Conservation (phyloP, 1,139 yeast species). For the Pneumocystis sp. region DNA sequence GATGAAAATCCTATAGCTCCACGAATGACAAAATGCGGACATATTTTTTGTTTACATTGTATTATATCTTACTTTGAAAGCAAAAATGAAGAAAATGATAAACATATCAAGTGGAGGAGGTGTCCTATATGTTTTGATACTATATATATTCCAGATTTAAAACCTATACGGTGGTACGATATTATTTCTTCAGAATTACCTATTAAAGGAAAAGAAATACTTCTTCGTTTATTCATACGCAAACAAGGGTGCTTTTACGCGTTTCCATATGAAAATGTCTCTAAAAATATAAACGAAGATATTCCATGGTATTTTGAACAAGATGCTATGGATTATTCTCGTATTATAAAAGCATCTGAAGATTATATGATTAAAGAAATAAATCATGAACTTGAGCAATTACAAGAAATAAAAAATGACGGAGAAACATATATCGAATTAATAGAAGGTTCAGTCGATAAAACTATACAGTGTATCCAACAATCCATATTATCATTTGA, state of each 20-base stretch:
- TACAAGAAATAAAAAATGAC: conserved; percentile 35
- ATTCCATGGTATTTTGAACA: conserved; percentile 23
- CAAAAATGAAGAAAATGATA: conserved; percentile 12
- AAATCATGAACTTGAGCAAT: conserved; percentile 39
- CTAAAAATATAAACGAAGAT: conserved; percentile 13
- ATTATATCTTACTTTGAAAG: conserved; percentile 49
- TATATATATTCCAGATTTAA: conserved; percentile 42
- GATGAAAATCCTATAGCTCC: conserved; percentile 80
- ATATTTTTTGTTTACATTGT: conserved; percentile 74
- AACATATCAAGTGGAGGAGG: conserved; percentile 35
- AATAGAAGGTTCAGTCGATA: conserved; percentile 38
- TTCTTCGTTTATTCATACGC: conserved; percentile 57
- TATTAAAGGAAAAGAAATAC: conserved; percentile 41
- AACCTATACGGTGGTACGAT: conserved; percentile 51
- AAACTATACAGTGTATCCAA: conserved; percentile 45
- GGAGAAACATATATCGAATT: conserved; percentile 48
- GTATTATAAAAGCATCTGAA: conserved; percentile 52
- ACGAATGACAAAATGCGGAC: conserved; percentile 91
- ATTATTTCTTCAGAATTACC: conserved; percentile 52
- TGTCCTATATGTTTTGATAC: conserved; percentile 77
- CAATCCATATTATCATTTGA: conserved; percentile 12
- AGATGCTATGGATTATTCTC: conserved; percentile 32
- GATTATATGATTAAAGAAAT: conserved; percentile 40
- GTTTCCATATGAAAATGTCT: conserved; percentile 35
- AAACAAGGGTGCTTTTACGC: conserved; percentile 47